Conservation (phyloP, 306 rosid genomes). For the Urtica urens region DNA sequence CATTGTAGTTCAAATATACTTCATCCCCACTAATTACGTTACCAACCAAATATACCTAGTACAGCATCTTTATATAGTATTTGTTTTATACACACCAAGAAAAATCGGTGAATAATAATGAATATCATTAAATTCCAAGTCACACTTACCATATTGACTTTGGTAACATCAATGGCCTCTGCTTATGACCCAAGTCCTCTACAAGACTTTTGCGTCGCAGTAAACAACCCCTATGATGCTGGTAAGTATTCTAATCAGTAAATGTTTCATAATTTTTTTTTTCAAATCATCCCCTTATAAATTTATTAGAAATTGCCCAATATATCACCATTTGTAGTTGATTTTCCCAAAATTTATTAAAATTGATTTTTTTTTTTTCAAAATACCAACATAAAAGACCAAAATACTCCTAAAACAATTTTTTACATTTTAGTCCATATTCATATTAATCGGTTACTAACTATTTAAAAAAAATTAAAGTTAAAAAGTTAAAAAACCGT, state of each 20-base stretch:
- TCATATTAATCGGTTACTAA: too few relatives aligned
- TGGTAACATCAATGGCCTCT: background rate
- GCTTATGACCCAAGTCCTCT: slow-evolving; percentile 7
- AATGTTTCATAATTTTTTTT: too few relatives aligned
- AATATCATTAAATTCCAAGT: background rate
- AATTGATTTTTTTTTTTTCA: too few relatives aligned
- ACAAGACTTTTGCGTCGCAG: slow-evolving; percentile 2
- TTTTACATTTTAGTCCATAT: too few relatives aligned
- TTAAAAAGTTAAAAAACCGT: too few relatives aligned
- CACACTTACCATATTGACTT: background rate
- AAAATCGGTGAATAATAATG: background rate
- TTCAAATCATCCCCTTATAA: too few relatives aligned
- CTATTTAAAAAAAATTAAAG: too few relatives aligned
- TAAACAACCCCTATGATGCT: background rate
- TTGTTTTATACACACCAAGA: background rate
- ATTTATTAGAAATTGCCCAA: too few relatives aligned
- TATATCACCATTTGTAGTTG: too few relatives aligned
- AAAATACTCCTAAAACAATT: too few relatives aligned
- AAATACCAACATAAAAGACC: too few relatives aligned
- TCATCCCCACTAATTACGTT: background rate
- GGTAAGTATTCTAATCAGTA: background rate
- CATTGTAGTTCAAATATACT: background rate
- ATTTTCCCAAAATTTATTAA: too few relatives aligned
- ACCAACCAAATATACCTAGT: background rate
- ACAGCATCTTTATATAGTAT: background rate